Percentiles rank a stretch among this genome's conserved stretches.
Conservation (phyloP, 2,329 filamentous ascomycete species). For the Fusarium nodosum region DNA sequence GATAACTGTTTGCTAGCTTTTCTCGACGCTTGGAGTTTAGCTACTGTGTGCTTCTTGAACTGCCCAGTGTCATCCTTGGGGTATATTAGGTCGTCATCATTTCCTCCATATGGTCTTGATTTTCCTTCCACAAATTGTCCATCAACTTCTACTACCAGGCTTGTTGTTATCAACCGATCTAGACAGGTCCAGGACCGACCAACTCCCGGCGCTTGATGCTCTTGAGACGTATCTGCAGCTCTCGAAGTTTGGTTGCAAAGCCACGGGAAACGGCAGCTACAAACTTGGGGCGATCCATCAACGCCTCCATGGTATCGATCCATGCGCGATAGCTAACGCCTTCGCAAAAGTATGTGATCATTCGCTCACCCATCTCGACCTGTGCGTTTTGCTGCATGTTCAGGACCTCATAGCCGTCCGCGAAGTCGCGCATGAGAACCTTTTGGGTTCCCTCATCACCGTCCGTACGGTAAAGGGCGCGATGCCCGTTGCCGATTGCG, state of each 20-base stretch:
- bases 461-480: conserved; percentile 51
- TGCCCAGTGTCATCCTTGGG: background rate
- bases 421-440: conserved; percentile 53
- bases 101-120: background rate
- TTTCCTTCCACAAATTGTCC: background rate
- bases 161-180: background rate
- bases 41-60: background rate
- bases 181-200: conserved; percentile 33
- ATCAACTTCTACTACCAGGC: background rate
- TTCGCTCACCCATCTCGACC: conserved; percentile 38
- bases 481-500: conserved; percentile 52
- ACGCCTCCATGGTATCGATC: conserved; percentile 44
- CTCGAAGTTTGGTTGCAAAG: conserved; percentile 51
- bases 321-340: conserved; percentile 51
- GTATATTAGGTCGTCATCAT: background rate
- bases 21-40: background rate
- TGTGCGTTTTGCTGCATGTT: conserved; percentile 43
- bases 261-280: conserved; percentile 51
- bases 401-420: conserved; percentile 54
- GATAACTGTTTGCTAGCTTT: background rate
- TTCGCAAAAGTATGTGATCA: conserved; percentile 54
- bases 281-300: conserved; percentile 51
- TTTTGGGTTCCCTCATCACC: conserved; percentile 50
- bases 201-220: conserved; percentile 51
- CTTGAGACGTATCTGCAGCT: conserved; percentile 44